Base-by-base conservation (phyloP, 768 basidiomycete species). In the Pleurotus tuoliensis region DNA sequence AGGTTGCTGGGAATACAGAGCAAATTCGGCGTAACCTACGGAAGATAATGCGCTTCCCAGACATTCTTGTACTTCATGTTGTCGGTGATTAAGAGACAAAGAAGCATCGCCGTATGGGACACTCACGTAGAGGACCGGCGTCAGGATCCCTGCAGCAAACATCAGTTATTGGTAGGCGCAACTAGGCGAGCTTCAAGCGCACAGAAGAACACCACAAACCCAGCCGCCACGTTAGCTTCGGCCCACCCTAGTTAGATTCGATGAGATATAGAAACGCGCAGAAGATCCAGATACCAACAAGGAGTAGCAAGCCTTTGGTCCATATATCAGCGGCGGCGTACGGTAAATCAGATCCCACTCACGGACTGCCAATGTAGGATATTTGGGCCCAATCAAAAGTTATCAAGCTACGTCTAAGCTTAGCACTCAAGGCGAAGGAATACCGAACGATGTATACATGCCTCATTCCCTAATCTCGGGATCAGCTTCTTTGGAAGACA, bases 331-430 rank as follows among this genome's bases (percentile, higher is more conserved):
- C 46, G 40, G 40, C 22, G 16, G 22, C 38, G 20, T 5, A 18
- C 15, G 18, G 22, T 20, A 38, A 20, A 15, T 13, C 2, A n/a
- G 20, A 30, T 12, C 8, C 5, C 39, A 53, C 51, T 40, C 24
- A 53, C 0, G 90, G 90, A 22, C 82, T 82, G n/a, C 81, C 82
- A 53, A 83, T 83, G 64, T 84, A 88, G 3, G 84, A 80, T 56
- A 85, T 84, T 71, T 78, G 68, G 6, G 84, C 75, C 91, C 90
- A 93, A 62, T 92, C 90, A 66, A 93, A 90, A 24, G 88, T 89
- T 63, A 91, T 67, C 58, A 90, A 64, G 59, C 86, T 84, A 91
- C 88, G 20, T 83, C 82, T 65, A 84, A 64, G 8, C 76, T 75
- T 18, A 50, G 60, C 37, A 61, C 55, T 47, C 67, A 68, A 41